Base-by-base conservation (phyloP, 2,329 filamentous ascomycete species). In the Aschersonia sp. region DNA sequence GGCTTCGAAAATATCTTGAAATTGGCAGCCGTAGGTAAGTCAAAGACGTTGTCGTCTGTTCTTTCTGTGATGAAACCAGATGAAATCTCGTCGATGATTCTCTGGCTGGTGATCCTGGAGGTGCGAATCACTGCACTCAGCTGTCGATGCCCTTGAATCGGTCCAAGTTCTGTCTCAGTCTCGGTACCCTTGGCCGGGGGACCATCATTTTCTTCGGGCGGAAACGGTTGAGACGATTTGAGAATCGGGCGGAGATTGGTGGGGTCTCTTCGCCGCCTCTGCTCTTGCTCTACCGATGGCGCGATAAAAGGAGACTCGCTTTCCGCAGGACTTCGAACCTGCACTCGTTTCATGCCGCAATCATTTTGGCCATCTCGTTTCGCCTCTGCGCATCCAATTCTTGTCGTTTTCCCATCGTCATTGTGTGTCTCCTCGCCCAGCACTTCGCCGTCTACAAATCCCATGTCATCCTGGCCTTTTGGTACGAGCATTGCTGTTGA, bases 211-310 rank as follows among this genome's bases (percentile, higher is more conserved):
- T 54, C 53, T 31, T 57, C 49, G n/a, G 33, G 30, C 2, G 51
- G 48, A n/a, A 46, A 33, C 43, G 48, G 31, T 8, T 35, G 30
- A 14, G 37, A 46, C 14, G 33, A 30, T 42, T 64, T 66, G 32
- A 68, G 45, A 30, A 68, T 68, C 1, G 66, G 62, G 1, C 58
- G 61, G 5, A 62, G 58, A 11, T 53, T 51, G 5, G 42, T 50
- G 4, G 54, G 54, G 45, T 58, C 60, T 35, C 66, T 57, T 31
- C 66, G 59, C 29, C 59, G 58, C 10, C 54, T 52, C 50, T 66
- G 61, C 50, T 68, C 66, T 44, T 68, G 60, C 43, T 58, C 51
- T 33, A 67, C 48, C 1, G 64, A 64, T n/a, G 55, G 60, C 5
- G 60, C 57, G 5, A 51, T 52, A 2, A 52, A 56, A 3, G 57